Conservation (phyloP, 148 eudicot species). For the Dysphania ambrosioides region DNA sequence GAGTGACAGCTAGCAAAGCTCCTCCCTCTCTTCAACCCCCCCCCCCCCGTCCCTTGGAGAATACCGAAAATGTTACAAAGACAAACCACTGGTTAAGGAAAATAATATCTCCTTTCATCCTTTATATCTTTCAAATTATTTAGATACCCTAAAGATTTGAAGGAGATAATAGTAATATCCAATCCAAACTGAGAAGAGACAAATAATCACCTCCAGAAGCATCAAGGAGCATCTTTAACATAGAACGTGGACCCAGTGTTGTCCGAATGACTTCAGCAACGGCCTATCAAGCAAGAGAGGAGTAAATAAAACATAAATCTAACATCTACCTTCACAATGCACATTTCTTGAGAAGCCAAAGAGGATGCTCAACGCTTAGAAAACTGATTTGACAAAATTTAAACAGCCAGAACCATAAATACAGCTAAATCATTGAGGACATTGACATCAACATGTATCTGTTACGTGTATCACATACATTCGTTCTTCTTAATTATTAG, state of each 20-base stretch:
- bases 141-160: no score
- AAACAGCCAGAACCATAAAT: no score
- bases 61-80: background rate
- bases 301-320: background rate
- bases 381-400: no score
- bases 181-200: background rate
- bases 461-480: background rate
- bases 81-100: no score
- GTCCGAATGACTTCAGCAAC: constrained; percentile 97
- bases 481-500: background rate
- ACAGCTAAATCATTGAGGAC: no score
- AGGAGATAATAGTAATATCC: background rate
- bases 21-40: background rate
- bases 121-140: no score
- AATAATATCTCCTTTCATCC: no score
- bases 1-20: background rate
- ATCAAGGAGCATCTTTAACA: constrained; percentile 97
- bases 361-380: no score
- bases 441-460: no score
- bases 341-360: background rate
- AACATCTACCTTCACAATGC: background rate
- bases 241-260: constrained; percentile 95
- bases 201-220: constrained; percentile 73
- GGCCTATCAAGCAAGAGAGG: constrained; percentile 47
- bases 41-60: background rate